Base-by-base conservation (phyloP, 768 basidiomycete genomes). In the Boletus rubroflammeus region DNA sequence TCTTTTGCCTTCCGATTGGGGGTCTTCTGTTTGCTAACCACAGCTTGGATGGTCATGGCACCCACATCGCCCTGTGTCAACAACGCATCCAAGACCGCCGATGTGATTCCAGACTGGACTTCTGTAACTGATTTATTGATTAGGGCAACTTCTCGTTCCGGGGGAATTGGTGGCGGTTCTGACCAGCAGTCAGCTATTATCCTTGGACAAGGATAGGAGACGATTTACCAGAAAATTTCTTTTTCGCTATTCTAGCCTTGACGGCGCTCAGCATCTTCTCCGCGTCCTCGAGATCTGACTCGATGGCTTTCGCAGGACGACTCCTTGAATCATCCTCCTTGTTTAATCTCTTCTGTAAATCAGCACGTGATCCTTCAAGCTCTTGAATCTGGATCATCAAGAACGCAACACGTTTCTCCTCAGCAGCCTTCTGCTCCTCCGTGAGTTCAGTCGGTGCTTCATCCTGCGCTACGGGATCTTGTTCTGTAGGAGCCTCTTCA, bases 341-440 rank as follows among this genome's bases (percentile, higher is more conserved):
- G 3, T 55, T 38, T 50, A 63, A 31, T 1, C 19, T 29, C 41
- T 3, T n/a, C 29, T 36, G 53, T 1, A 70, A 31, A 31, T 44
- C 28, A n/a, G 28, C 35, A 2, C 14, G 47, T 0, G 40, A 43
- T 21, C 4, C 6, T 25, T 70, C 54, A 11, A 67, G 56, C n/a
- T 59, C 58, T 38, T 41, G 13, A 41, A 58, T 35, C 36, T 67
- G 61, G 15, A 17, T 21, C 51, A 5, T 9, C 47, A 69, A 54
- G 35, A 69, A 70, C 6, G 40, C 57, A 4, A 5, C 7, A 3
- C 67, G 67, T 35, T 55, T 70, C 14, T 42, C 57, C 54, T 70
- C 66, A 0, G 50, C 43, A 19, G 13, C 58, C 11, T 57, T 59
- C 54, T 69, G 68, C 2, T 59, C 62, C 8, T 41, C 10, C 4